Conservation (phyloP, 2,329 filamentous ascomycete species). For the Hypocrella siamensis region DNA sequence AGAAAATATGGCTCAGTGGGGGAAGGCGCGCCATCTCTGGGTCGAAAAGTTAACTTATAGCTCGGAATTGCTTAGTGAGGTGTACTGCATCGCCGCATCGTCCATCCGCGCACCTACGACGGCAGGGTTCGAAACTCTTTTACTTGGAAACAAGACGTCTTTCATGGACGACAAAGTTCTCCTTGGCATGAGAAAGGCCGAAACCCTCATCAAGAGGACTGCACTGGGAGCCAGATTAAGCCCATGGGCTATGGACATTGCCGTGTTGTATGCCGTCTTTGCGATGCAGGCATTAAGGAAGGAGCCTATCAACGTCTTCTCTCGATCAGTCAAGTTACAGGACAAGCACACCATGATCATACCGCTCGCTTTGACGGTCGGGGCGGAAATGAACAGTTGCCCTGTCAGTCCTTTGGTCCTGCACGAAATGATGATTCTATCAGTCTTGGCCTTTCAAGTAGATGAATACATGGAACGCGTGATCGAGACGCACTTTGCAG, state of each 20-base stretch:
- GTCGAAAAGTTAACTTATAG: conserved; percentile 7
- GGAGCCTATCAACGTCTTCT: not conserved
- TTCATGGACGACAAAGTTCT: not conserved
- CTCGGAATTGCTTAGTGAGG: conserved; percentile 3
- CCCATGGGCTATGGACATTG: not conserved
- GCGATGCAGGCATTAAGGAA: not conserved
- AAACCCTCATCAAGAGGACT: not conserved
- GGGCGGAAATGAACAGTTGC: not conserved
- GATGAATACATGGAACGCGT: conserved; percentile 5
- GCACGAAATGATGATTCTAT: conserved; percentile 5
- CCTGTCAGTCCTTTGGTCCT: not conserved
- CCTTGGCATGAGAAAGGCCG: not conserved
- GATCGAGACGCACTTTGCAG: too few relatives aligned
- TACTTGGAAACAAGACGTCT: too few relatives aligned
- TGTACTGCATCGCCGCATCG: conserved; percentile 6
- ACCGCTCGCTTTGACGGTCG: conserved; percentile 3
- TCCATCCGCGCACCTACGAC: not conserved
- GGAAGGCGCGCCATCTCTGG: conserved; percentile 2
- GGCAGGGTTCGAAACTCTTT: too few relatives aligned
- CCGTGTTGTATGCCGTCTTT: not conserved
- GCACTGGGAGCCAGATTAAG: not conserved
- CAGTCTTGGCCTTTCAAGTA: conserved; percentile 3
- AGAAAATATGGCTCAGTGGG: not conserved
- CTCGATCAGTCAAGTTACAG: not conserved
- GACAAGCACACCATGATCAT: conserved; percentile 4